Percentiles rank a stretch among this genome's conserved stretches.
These are phyloP conservation scores for Groenewaldozyma salmanticensis DNA, from an alignment of 805 yeast genomes.

Conservation along the genomic window DNA sequence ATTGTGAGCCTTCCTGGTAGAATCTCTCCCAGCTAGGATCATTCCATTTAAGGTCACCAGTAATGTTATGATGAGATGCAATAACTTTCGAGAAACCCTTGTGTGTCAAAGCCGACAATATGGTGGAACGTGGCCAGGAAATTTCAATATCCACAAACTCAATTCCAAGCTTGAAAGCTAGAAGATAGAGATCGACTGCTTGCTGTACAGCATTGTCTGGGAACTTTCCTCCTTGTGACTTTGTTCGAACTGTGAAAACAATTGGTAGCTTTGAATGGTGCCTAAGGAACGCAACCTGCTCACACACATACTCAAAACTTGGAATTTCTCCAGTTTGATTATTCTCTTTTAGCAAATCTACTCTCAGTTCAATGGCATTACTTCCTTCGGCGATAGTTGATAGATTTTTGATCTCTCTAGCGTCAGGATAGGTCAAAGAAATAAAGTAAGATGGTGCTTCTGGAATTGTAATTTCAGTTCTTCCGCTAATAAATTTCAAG, in stretches of 20 bases:
- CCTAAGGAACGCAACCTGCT: slow-evolving; percentile 64
- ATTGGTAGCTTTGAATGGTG: slow-evolving; percentile 60
- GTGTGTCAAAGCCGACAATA: slow-evolving; percentile 40
- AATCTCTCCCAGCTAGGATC: slow-evolving; percentile 64
- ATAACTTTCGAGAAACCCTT: slow-evolving; percentile 62
- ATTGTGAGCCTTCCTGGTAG: slow-evolving; percentile 53
- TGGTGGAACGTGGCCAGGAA: slow-evolving; percentile 48
- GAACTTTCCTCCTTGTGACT: slow-evolving; percentile 74
- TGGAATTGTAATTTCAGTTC: slow-evolving; percentile 32
- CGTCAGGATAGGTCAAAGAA: slow-evolving; percentile 60
- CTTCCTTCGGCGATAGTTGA: slow-evolving; percentile 55
- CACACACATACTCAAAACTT: slow-evolving; percentile 45
- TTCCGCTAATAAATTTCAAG: slow-evolving; percentile 55
- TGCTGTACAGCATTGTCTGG: slow-evolving; percentile 45
- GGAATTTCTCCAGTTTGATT: slow-evolving; percentile 24
- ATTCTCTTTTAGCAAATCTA: slow-evolving; percentile 50
- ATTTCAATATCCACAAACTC: slow-evolving; percentile 77
- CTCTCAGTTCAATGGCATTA: slow-evolving; percentile 75
- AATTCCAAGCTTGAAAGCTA: slow-evolving; percentile 70
- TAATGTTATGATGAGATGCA: slow-evolving; percentile 73
- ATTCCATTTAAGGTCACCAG: slow-evolving; percentile 55
- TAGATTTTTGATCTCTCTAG: slow-evolving; percentile 39
- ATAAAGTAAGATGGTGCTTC: slow-evolving; percentile 49
- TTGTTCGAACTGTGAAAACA: slow-evolving; percentile 69
- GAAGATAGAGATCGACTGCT: slow-evolving; percentile 41